Conservation (phyloP, 2,329 filamentous ascomycete species). For the Chaetothyriales sp. region DNA sequence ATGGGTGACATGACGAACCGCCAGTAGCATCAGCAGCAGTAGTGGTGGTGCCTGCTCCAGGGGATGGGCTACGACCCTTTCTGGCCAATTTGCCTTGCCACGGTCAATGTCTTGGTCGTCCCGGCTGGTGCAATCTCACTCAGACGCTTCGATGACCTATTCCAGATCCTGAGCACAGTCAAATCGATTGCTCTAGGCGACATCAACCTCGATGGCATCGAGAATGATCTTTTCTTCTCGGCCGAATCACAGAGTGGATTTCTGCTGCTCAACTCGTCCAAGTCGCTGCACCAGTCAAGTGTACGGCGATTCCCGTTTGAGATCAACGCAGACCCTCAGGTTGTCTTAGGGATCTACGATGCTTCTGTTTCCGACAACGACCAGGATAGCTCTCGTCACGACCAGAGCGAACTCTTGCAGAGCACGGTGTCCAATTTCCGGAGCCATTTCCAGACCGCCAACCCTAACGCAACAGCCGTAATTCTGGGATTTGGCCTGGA, state of each 20-base stretch:
- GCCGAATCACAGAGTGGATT: not conserved
- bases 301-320: constrained; percentile 58
- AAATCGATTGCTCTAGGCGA: constrained; percentile 58
- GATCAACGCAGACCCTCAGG: constrained; percentile 68
- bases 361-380: not conserved
- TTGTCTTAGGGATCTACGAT: constrained; percentile 45
- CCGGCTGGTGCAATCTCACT: constrained; percentile 76
- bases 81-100: constrained; percentile 78
- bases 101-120: constrained; percentile 72
- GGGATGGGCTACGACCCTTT: constrained; percentile 74
- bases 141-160: constrained; percentile 61
- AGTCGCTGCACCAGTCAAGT: not conserved
- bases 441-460: not conserved
- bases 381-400: not conserved
- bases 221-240: constrained; percentile 55
- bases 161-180: not conserved
- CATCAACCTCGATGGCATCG: constrained; percentile 69
- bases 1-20: not conserved
- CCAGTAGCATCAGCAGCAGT: not conserved
- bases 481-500: not conserved
- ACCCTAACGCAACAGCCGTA: not conserved
- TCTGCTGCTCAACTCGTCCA: not conserved
- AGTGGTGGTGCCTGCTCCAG: not conserved
- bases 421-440: not conserved
- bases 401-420: not conserved